These are phyloP conservation scores for Candida peoriensis DNA, from an alignment of 805 yeast species.

Conservation along the genomic window DNA sequence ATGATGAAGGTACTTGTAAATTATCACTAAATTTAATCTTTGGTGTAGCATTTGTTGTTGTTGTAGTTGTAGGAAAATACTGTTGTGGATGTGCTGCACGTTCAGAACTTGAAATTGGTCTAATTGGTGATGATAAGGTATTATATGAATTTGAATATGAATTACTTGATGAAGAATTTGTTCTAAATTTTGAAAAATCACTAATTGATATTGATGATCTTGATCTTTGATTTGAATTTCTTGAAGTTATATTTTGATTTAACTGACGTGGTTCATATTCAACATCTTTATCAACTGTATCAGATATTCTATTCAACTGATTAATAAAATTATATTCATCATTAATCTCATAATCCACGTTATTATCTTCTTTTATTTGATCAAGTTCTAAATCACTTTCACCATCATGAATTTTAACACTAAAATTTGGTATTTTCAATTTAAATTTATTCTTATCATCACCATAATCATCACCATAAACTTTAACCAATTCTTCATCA, in stretches of 20 bases:
- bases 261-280: constrained; percentile 3
- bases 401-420: too few species aligned
- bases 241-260: not conserved
- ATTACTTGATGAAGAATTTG: not conserved
- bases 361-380: not conserved
- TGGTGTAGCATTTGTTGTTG: too few species aligned
- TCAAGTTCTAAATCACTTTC: not conserved
- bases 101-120: not conserved
- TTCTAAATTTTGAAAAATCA: too few species aligned
- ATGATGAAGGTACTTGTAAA: constrained; percentile 11
- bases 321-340: not conserved
- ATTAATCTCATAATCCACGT: not conserved
- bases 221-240: constrained; percentile 3
- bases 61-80: not conserved
- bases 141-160: not conserved
- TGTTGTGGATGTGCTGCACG: not conserved
- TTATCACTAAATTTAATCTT: constrained; percentile 19
- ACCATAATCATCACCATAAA: too few species aligned
- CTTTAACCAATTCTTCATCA: too few species aligned
- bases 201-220: constrained; percentile 4
- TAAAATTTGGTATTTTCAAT: too few species aligned
- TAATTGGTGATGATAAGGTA: not conserved
- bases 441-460: too few species aligned
- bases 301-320: constrained; percentile 3
- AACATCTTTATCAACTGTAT: constrained; percentile 3